Evolutionary conservation across 2,329 filamentous ascomycete genomes (phyloP).

Genomic region (Botryosphaeria dothidea): DNA sequence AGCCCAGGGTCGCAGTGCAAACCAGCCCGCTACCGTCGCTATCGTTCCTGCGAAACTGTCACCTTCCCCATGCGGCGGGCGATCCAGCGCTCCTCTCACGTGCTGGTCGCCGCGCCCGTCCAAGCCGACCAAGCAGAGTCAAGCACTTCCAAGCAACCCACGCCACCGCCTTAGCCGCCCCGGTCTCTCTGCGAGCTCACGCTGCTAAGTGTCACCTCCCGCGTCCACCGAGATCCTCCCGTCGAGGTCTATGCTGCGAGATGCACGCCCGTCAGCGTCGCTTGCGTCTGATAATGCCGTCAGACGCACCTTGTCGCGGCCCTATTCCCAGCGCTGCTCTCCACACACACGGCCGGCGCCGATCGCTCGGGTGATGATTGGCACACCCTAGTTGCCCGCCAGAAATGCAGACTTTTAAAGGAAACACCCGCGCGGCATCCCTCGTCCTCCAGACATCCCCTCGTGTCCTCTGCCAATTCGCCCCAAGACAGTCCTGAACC

Average conservation of each 20-base stretch:
- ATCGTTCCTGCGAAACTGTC: neutral
- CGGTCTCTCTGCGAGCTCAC: neutral
- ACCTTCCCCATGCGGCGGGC: neutral
- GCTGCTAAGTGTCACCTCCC: too few relatives aligned
- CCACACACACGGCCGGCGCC: constrained; percentile 1
- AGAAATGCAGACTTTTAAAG: neutral
- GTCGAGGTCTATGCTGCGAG: neutral
- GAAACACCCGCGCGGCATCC: neutral
- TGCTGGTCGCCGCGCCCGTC: neutral
- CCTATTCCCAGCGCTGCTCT: neutral
- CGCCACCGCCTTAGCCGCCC: neutral
- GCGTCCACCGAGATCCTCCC: neutral
- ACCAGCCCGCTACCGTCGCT: neutral
- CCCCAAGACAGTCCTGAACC: neutral
- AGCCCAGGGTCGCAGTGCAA: neutral
- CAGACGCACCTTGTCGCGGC: neutral
- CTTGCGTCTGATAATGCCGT: neutral
- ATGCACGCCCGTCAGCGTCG: neutral
- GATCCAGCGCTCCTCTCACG: neutral
- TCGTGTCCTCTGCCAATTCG: neutral
- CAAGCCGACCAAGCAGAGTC: constrained; percentile 11
- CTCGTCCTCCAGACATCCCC: neutral
- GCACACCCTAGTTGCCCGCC: neutral
- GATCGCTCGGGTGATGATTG: constrained; percentile 16
- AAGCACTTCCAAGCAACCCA: neutral